Evolutionary conservation across 768 basidiomycete species (phyloP).

Genomic region (Suillus ampliporus): DNA sequence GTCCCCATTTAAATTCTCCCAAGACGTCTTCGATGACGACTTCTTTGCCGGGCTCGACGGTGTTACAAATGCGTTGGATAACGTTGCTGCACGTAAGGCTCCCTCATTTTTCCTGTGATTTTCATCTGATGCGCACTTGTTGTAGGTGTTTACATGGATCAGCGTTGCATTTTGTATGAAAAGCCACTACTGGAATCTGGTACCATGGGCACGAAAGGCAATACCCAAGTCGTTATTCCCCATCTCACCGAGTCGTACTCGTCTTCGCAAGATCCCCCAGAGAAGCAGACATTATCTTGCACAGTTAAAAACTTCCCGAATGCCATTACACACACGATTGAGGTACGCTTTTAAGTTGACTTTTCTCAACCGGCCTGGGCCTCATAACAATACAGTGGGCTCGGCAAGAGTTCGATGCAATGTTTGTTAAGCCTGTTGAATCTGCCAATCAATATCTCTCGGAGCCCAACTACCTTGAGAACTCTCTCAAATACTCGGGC

Average conservation of each 20-base stretch:
- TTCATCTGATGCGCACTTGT: constrained; percentile 6
- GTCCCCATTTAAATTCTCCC: constrained; percentile 12
- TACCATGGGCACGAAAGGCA: constrained; percentile 97
- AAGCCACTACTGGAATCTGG: constrained; percentile 98
- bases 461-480: constrained; percentile 95
- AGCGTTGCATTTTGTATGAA: constrained; percentile 94
- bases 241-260: constrained; percentile 96
- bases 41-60: constrained; percentile 92
- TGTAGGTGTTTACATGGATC: constrained; percentile 97
- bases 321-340: constrained; percentile 96
- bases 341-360: constrained; percentile 53
- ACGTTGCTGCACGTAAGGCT: constrained; percentile 88
- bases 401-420: constrained; percentile 87
- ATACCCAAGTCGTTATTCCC: constrained; percentile 94
- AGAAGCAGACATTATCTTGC: constrained; percentile 95
- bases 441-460: constrained; percentile 96
- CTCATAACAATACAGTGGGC: constrained; percentile 69
- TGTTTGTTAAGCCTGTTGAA: constrained; percentile 94
- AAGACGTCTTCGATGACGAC: constrained; percentile 85
- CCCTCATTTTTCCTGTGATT: constrained; percentile 8
- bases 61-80: constrained; percentile 97
- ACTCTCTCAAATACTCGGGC: constrained; percentile 86
- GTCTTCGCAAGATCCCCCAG: constrained; percentile 98
- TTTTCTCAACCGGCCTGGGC: constrained; percentile 5
- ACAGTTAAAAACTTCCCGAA: constrained; percentile 99